phyloP scores from a whole-genome alignment of 352 stramenopile species.

The Pythium pyrilobum region DNA sequence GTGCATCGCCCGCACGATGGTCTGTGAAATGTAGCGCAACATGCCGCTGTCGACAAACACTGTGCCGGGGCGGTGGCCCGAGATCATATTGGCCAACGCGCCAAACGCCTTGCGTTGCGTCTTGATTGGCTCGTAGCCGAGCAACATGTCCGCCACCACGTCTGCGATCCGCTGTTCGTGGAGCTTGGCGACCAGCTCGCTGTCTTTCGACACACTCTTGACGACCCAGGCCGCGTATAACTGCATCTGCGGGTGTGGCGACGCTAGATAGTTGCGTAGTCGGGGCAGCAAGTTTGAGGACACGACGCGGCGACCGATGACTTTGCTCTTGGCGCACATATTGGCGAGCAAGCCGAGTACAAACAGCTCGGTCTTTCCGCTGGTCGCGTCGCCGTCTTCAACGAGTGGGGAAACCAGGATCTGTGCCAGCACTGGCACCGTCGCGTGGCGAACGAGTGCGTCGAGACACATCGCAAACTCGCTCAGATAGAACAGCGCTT shows the following conservation, averaged over 20 bases:
- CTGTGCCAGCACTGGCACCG: slow-evolving; percentile 65
- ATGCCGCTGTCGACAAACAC: slow-evolving; percentile 2
- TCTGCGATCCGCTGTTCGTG: slow-evolving; percentile 44
- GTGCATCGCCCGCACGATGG: slow-evolving; percentile 30
- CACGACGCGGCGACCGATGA: slow-evolving; percentile 25
- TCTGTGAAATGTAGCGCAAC: neutral
- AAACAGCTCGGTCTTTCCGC: slow-evolving; percentile 19
- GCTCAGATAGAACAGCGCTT: slow-evolving; percentile 52
- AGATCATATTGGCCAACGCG: slow-evolving; percentile 24
- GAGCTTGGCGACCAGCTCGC: slow-evolving; percentile 58
- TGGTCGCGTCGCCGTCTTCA: slow-evolving; percentile 6
- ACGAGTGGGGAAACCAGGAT: slow-evolving; percentile 46
- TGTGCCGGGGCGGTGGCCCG: slow-evolving; percentile 7
- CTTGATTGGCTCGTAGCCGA: slow-evolving; percentile 26
- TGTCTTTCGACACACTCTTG: slow-evolving; percentile 55
- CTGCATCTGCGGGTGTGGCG: slow-evolving; percentile 20
- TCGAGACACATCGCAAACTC: slow-evolving; percentile 61
- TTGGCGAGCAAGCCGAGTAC: slow-evolving; percentile 27
- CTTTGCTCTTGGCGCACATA: slow-evolving; percentile 27
- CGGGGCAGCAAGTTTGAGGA: slow-evolving; percentile 64
- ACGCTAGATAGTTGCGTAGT: slow-evolving; percentile 34
- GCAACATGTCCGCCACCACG: slow-evolving; percentile 33
- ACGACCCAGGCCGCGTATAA: slow-evolving; percentile 51
- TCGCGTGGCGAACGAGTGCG: slow-evolving; percentile 63
- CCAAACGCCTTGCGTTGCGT: slow-evolving; percentile 43